Evolutionary conservation across 768 basidiomycete genomes (phyloP).

Genomic region (Boletus speciosus): DNA sequence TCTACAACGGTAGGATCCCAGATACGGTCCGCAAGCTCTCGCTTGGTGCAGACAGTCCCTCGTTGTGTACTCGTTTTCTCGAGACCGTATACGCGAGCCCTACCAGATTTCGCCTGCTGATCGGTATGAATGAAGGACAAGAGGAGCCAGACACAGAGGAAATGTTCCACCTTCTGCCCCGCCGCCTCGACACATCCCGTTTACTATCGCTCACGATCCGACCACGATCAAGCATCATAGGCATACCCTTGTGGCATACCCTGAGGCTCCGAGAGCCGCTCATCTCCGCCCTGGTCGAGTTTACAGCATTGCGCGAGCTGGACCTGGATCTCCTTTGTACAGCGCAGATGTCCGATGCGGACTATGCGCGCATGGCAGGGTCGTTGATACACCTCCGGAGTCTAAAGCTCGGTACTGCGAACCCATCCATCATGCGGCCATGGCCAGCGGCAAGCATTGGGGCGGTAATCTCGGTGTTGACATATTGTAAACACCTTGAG

Average conservation of each 20-base stretch:
- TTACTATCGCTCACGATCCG: conserved; percentile 5
- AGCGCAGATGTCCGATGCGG: conserved; percentile 5
- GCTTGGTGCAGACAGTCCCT: conserved; percentile 1
- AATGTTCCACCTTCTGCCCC: conserved; percentile 9
- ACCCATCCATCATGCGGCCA: neutral
- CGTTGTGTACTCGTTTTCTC: conserved; percentile 8
- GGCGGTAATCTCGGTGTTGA: conserved; percentile 15
- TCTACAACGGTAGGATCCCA: conserved; percentile 11
- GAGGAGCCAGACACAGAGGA: neutral
- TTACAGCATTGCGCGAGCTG: conserved; percentile 11
- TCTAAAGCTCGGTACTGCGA: conserved; percentile 16
- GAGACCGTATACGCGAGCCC: conserved; percentile 12
- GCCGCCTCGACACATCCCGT: conserved; percentile 10
- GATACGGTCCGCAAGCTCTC: conserved; percentile 13
- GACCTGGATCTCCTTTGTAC: conserved; percentile 18
- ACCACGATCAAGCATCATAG: neutral
- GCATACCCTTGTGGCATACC: neutral
- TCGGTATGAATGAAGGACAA: conserved; percentile 7
- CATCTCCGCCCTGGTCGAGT: conserved; percentile 10
- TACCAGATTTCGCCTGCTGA: neutral
- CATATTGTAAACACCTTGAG: conserved; percentile 9
- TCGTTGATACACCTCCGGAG: conserved; percentile 8
- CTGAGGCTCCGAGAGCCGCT: neutral
- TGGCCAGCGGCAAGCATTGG: conserved; percentile 7
- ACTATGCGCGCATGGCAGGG: conserved; percentile 8